These are phyloP conservation scores for Microbotryum intermedium DNA, from an alignment of 1,284 basidiomycete genomes.

Conservation along the genomic window DNA sequence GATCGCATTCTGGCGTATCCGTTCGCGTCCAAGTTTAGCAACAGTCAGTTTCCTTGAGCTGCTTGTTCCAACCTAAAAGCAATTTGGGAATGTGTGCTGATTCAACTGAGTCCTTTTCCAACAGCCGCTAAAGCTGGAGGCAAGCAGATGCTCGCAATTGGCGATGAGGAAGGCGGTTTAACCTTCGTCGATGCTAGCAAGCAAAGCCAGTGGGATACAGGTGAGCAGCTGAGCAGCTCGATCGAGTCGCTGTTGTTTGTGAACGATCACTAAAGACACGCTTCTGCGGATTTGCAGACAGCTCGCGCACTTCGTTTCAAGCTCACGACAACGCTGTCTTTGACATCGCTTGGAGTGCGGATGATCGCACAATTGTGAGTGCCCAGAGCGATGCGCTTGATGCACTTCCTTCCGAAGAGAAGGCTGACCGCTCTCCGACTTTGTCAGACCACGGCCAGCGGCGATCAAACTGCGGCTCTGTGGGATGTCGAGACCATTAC, in stretches of 20 bases:
- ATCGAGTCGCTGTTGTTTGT: too few species aligned
- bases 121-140: slow-evolving; percentile 30
- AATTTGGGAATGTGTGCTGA: background rate
- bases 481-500: slow-evolving; percentile 25
- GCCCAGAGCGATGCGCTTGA: background rate
- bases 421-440: background rate
- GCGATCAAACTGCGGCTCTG: slow-evolving; percentile 31
- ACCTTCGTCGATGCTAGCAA: slow-evolving; percentile 24
- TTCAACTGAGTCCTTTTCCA: background rate
- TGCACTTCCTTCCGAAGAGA: background rate
- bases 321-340: slow-evolving; percentile 35
- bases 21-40: slow-evolving; percentile 28
- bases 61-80: background rate
- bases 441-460: slow-evolving; percentile 31
- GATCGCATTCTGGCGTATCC: slow-evolving; percentile 29
- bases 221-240: slow-evolving; percentile 6
- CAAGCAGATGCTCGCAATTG: slow-evolving; percentile 25
- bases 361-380: slow-evolving; percentile 30
- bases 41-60: slow-evolving; percentile 12
- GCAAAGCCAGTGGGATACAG: slow-evolving; percentile 8
- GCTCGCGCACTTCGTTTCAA: slow-evolving; percentile 19
- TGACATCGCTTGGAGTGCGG: slow-evolving; percentile 30
- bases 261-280: background rate
- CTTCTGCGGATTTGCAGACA: slow-evolving; percentile 1
- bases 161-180: slow-evolving; percentile 31